Percentiles rank a stretch among this genome's conserved stretches.
Evolutionary conservation across 2,329 filamentous ascomycete genomes (phyloP).

Genomic region (Epichloe gansuensis): DNA sequence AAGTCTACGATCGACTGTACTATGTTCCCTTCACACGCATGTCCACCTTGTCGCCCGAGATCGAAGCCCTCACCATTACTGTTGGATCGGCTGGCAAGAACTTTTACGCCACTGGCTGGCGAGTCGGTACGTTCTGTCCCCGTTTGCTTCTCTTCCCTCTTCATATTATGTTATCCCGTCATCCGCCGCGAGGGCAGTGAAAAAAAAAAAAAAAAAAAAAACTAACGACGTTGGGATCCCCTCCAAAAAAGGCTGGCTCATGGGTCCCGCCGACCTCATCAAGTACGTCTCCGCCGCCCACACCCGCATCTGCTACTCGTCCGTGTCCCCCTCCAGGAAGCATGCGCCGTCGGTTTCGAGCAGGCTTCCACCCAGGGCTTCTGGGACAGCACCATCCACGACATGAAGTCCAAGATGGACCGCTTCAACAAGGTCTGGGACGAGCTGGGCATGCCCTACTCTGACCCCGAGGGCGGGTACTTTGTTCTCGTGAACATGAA

Average conservation of each 20-base stretch:
- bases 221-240: background rate
- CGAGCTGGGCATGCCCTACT: conserved; percentile 68
- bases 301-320: conserved; percentile 91
- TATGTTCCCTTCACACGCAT: conserved; percentile 93
- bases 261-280: conserved; percentile 79
- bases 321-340: conserved; percentile 87
- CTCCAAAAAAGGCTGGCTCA: conserved; percentile 58
- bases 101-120: conserved; percentile 97
- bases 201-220: background rate
- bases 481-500: conserved; percentile 92
- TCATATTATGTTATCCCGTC: background rate
- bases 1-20: conserved; percentile 90
- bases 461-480: conserved; percentile 91
- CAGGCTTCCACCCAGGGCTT: conserved; percentile 75
- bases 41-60: conserved; percentile 79
- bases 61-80: conserved; percentile 78
- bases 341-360: conserved; percentile 87
- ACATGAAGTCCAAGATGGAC: conserved; percentile 85
- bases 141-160: background rate
- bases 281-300: conserved; percentile 87
- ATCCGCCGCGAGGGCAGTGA: background rate
- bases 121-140: conserved; percentile 44
- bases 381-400: conserved; percentile 70
- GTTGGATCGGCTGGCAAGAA: conserved; percentile 96
- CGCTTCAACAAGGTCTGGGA: conserved; percentile 74